These are phyloP conservation scores for Tremella mesenterica DNA, from an alignment of 768 basidiomycete species.

Conservation along the genomic window DNA sequence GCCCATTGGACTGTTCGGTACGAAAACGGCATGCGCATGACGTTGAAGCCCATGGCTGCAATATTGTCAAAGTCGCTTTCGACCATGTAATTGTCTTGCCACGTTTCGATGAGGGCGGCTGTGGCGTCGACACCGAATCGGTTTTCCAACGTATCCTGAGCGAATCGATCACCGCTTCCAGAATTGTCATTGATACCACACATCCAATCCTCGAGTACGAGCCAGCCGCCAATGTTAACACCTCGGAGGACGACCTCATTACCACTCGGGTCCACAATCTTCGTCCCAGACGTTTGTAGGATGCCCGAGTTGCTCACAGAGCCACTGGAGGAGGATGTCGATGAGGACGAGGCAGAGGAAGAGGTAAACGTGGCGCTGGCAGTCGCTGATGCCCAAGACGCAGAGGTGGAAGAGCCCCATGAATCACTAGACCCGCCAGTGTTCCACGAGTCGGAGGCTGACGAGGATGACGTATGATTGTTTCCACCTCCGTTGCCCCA, in stretches of 20 bases:
- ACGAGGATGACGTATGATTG: slow-evolving; percentile 1
- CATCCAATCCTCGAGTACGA: slow-evolving; percentile 40
- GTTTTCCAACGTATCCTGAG: slow-evolving; percentile 23
- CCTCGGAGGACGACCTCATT: slow-evolving; percentile 32
- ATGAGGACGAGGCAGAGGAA: slow-evolving; percentile 6
- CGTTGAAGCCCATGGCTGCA: slow-evolving; percentile 28
- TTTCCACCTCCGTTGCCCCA: slow-evolving; percentile 6
- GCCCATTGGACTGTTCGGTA: slow-evolving; percentile 25
- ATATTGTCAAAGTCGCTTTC: slow-evolving; percentile 30
- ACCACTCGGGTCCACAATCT: slow-evolving; percentile 29
- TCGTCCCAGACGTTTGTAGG: slow-evolving; percentile 28
- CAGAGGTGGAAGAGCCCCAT: slow-evolving; percentile 5
- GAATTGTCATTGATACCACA: slow-evolving; percentile 35
- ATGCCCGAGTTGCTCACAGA: slow-evolving; percentile 18
- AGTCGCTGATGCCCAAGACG: slow-evolving; percentile 4
- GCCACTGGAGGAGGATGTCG: slow-evolving; percentile 13
- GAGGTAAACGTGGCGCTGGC: slow-evolving; percentile 7
- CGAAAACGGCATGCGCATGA: slow-evolving; percentile 29
- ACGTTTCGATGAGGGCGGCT: slow-evolving; percentile 22
- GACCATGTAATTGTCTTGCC: slow-evolving; percentile 34
- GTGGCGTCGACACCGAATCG: slow-evolving; percentile 32
- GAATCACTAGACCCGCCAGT: not conserved
- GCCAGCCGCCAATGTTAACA: slow-evolving; percentile 37
- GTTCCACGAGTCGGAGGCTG: slow-evolving; percentile 7
- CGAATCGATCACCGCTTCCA: slow-evolving; percentile 31